A percentile compares a stretch with the other conserved stretches of the same genome.
Conservation (phyloP, 495 filamentous ascomycete species). For the Neurospora tetraspora region DNA sequence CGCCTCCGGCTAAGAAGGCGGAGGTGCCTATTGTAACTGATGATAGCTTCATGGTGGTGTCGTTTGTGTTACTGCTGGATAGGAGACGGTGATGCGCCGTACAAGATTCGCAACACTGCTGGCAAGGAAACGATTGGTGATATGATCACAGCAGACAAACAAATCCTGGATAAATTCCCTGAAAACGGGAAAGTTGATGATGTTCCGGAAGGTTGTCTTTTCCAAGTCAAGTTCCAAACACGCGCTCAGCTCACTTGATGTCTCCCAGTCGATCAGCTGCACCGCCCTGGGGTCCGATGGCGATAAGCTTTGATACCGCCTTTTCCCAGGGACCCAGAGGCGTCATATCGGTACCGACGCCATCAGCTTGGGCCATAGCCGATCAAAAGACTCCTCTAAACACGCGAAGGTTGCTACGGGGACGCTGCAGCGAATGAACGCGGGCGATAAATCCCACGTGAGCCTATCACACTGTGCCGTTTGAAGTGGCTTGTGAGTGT, state of each 20-base stretch:
- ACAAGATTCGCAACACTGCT: not conserved
- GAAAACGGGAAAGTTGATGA: not conserved
- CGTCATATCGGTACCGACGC: not conserved
- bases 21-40: constrained; percentile 9
- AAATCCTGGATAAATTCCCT: not conserved
- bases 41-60: constrained; percentile 18
- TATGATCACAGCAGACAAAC: not conserved
- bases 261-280: not conserved
- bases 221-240: not conserved
- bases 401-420: not conserved
- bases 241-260: not conserved
- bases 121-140: not conserved
- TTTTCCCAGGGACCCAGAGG: not conserved
- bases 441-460: not conserved
- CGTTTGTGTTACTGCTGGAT: not conserved
- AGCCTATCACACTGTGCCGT: not conserved
- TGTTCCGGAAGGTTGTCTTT: not conserved
- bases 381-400: not conserved
- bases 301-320: not conserved
- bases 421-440: not conserved
- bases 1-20: constrained; percentile 7
- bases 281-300: not conserved
- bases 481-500: not conserved
- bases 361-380: not conserved
- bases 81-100: not conserved